These are phyloP conservation scores for Microcyclosporella mali DNA, from an alignment of 2,329 filamentous ascomycete species.

Conservation along the genomic window DNA sequence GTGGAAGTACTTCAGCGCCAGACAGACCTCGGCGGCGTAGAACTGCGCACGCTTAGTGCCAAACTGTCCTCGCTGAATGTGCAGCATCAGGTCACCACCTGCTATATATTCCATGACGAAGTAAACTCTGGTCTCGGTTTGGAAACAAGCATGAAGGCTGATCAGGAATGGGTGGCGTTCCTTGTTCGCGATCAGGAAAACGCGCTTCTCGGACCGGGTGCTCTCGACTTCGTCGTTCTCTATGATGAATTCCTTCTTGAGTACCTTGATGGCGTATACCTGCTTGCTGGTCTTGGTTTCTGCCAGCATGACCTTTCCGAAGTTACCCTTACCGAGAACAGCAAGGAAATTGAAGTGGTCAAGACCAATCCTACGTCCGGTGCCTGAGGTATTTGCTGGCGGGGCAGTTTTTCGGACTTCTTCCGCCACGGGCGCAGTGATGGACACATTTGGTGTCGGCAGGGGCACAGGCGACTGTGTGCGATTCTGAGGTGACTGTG, in stretches of 20 bases:
- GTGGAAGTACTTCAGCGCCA: slow-evolving; percentile 98
- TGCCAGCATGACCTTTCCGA: slow-evolving; percentile 98
- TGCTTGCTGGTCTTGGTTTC: slow-evolving; percentile 90
- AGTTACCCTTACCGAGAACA: slow-evolving; percentile 97
- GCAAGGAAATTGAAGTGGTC: slow-evolving; percentile 99
- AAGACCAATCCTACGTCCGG: slow-evolving; percentile 78
- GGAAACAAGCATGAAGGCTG: slow-evolving; percentile 95
- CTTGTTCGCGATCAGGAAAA: slow-evolving; percentile 94
- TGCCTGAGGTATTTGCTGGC: slow-evolving; percentile 62
- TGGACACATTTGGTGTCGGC: slow-evolving; percentile 24
- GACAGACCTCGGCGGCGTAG: slow-evolving; percentile 93
- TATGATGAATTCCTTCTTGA: slow-evolving; percentile 99
- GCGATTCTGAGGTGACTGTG: slow-evolving; percentile 36
- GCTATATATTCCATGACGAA: slow-evolving; percentile 99
- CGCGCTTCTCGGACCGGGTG: slow-evolving; percentile 93
- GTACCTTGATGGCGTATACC: slow-evolving; percentile 94
- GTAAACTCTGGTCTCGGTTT: slow-evolving; percentile 96
- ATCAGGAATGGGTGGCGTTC: slow-evolving; percentile 94
- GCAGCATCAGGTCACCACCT: slow-evolving; percentile 96
- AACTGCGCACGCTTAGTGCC: slow-evolving; percentile 95
- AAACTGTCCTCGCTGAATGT: slow-evolving; percentile 95
- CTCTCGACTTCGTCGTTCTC: slow-evolving; percentile 99
- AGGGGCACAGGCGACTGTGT: slow-evolving; percentile 31
- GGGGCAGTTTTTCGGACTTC: slow-evolving; percentile 55
- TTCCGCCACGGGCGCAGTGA: slow-evolving; percentile 27